Percentiles rank a stretch among this genome's conserved stretches.
Evolutionary conservation across 169 alveolate species (phyloP).

Genomic region (Plasmodium billcollinsi): DNA sequence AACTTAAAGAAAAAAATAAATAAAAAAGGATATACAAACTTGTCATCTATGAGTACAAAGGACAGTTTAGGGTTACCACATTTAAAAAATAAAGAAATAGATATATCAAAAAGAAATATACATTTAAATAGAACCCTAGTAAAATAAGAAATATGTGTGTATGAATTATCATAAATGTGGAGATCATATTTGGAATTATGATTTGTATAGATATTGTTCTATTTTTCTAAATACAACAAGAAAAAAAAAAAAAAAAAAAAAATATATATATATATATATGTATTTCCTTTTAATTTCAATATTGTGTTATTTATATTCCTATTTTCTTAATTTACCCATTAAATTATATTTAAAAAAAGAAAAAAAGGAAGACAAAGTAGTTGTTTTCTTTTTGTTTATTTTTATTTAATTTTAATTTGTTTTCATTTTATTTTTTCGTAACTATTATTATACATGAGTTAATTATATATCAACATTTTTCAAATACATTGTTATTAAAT

Average conservation of each 20-base stretch:
- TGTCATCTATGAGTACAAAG: conserved; percentile 69
- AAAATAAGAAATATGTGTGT: conserved; percentile 8
- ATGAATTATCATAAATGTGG: neutral
- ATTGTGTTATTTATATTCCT: too few relatives aligned
- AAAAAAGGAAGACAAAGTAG: too few relatives aligned
- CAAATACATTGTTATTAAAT: too few relatives aligned
- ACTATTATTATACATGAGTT: too few relatives aligned
- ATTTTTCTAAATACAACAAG: neutral
- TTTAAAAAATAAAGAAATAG: neutral
- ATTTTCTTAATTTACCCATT: too few relatives aligned
- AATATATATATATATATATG: neutral
- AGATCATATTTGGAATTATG: neutral
- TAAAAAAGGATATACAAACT: conserved; percentile 21
- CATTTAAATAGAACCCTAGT: conserved; percentile 21
- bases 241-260: neutral
- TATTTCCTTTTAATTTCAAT: neutral
- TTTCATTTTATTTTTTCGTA: too few relatives aligned
- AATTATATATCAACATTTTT: too few relatives aligned
- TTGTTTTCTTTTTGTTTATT: too few relatives aligned
- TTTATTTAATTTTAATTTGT: too few relatives aligned
- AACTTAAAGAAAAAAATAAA: conserved; percentile 24
- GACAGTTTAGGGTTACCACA: conserved; percentile 32
- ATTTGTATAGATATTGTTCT: neutral
- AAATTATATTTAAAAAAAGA: too few relatives aligned
- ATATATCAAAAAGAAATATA: conserved; percentile 7